Evolutionary conservation across 75 land plant genomes (phyloP).

Genomic region (Adiantum capillusveneris): DNA sequence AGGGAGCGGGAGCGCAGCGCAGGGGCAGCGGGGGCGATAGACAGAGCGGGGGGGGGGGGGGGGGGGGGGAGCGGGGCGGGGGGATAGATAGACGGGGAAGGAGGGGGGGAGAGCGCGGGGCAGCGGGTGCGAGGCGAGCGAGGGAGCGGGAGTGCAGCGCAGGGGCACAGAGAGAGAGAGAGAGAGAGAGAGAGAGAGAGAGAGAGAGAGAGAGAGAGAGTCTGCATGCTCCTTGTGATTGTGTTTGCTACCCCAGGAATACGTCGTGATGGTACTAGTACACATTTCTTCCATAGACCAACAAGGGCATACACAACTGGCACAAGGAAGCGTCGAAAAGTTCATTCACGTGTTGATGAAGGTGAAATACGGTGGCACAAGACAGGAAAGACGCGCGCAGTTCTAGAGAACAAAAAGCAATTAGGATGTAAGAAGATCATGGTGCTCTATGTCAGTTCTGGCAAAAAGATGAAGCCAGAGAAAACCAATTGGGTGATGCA

Average conservation of each 20-base stretch:
- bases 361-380: conserved; percentile 95
- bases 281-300: conserved; percentile 88
- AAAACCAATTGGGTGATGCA: conserved; percentile 98
- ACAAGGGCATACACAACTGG: conserved; percentile 89
- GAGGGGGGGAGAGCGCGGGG: too few relatives aligned
- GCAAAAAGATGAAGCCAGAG: conserved; percentile 68
- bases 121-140: too few relatives aligned
- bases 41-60: too few relatives aligned
- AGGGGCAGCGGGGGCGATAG: too few relatives aligned
- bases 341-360: conserved; percentile 54
- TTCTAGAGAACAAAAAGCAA: conserved; percentile 40
- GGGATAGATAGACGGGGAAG: too few relatives aligned
- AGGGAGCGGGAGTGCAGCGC: too few relatives aligned
- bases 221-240: too few relatives aligned
- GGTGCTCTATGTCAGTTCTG: conserved; percentile 76
- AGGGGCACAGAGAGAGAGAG: too few relatives aligned
- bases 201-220: conserved; percentile 9
- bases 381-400: conserved; percentile 89
- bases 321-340: conserved; percentile 74
- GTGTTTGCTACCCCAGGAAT: conserved; percentile 63
- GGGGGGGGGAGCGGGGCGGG: too few relatives aligned
- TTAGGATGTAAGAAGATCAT: conserved; percentile 87
- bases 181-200: too few relatives aligned
- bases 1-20: too few relatives aligned
- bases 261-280: conserved; percentile 68